phyloP scores from a whole-genome alignment of 345 rosid genomes.

The Dimocarpus longan region DNA sequence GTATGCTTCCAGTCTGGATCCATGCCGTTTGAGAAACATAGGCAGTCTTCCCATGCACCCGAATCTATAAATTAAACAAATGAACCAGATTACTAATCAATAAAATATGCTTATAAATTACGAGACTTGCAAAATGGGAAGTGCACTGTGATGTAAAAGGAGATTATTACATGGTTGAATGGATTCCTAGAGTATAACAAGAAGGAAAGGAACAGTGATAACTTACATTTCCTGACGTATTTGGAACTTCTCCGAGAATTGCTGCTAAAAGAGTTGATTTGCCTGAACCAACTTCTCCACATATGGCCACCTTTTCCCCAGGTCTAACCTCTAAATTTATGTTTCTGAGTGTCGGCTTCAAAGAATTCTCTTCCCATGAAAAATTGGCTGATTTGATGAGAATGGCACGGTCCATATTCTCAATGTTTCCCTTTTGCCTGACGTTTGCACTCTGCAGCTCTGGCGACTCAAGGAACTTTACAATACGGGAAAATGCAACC shows the following conservation, averaged over 20 bases:
- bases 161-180: neutral
- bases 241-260: constrained; percentile 87
- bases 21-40: constrained; percentile 96
- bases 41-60: constrained; percentile 75
- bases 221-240: constrained; percentile 68
- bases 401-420: constrained; percentile 37
- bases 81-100: constrained; percentile 1
- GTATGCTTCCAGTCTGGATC: constrained; percentile 92
- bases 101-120: neutral
- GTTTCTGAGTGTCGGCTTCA: constrained; percentile 61
- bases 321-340: constrained; percentile 55
- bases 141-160: neutral
- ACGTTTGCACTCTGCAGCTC: constrained; percentile 66
- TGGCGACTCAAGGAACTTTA: constrained; percentile 82
- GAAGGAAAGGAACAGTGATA: neutral
- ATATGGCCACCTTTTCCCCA: constrained; percentile 81
- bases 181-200: neutral
- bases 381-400: constrained; percentile 61
- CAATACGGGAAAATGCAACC: constrained; percentile 77
- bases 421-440: constrained; percentile 36
- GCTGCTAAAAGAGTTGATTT: constrained; percentile 92
- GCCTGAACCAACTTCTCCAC: constrained; percentile 98
- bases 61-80: constrained; percentile 46
- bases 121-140: neutral
- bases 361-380: constrained; percentile 75